Evolutionary conservation across 2,329 filamentous ascomycete species (phyloP).

Genomic region (Pestalotiopsis sp.): DNA sequence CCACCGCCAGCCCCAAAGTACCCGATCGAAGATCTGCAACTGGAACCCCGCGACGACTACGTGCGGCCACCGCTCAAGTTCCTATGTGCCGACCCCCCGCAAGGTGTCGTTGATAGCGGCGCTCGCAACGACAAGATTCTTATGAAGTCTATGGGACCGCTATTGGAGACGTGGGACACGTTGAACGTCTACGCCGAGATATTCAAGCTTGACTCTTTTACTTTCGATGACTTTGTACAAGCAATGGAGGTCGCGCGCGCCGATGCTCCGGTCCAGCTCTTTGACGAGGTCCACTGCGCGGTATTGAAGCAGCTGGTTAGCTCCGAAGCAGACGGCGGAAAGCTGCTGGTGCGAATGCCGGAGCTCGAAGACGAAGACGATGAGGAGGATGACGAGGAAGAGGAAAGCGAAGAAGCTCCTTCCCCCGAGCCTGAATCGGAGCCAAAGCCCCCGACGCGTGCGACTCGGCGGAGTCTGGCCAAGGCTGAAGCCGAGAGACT

Average conservation of each 20-base stretch:
- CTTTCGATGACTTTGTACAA: constrained; percentile 93
- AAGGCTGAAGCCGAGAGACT: constrained; percentile 75
- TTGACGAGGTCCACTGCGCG: constrained; percentile 89
- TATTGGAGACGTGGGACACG: constrained; percentile 94
- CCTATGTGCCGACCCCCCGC: constrained; percentile 65
- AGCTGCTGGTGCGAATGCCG: constrained; percentile 76
- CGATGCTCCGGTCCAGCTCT: constrained; percentile 76
- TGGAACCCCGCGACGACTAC: constrained; percentile 66
- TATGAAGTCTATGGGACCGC: constrained; percentile 80
- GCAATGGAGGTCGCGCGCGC: constrained; percentile 77
- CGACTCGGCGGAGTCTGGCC: constrained; percentile 82
- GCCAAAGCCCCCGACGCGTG: constrained; percentile 64
- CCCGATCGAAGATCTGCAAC: constrained; percentile 89
- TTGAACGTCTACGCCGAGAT: constrained; percentile 98
- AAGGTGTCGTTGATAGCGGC: constrained; percentile 45
- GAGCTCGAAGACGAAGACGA: constrained; percentile 72
- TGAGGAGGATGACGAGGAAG: constrained; percentile 61
- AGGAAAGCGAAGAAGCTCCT: constrained; percentile 50
- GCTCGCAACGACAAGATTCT: constrained; percentile 61
- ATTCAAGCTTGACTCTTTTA: constrained; percentile 93
- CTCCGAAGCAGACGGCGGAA: constrained; percentile 72
- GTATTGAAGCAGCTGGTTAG: constrained; percentile 85
- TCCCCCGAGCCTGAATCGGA: constrained; percentile 71
- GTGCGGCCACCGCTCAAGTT: constrained; percentile 77
- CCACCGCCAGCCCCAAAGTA: constrained; percentile 83